Evolutionary conservation across 768 basidiomycete species (phyloP), one percentile per base, ranked within the genome.

Genomic region (Pholiota microspora): DNA sequence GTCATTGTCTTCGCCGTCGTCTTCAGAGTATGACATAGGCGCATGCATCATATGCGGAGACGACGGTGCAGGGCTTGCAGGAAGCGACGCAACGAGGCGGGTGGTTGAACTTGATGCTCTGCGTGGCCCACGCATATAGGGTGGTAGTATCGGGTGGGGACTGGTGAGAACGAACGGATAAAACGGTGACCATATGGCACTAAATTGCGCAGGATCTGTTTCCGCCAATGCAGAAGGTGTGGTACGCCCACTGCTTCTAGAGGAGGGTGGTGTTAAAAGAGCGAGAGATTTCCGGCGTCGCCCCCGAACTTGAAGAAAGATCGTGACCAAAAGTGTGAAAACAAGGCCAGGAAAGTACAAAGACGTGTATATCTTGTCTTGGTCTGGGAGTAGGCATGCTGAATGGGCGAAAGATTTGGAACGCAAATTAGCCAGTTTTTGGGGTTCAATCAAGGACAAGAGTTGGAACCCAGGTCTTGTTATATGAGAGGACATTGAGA

Each of bases 381-480:
- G 85, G 60, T 90, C 81, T 0, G 94, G 94, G n/a, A 96, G 77
- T 62, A 83, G 71, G 68, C 94, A 97, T 0, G 84, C 79, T n/a
- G 70, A 68, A 59, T 92, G 86, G 21, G 80, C 78, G 55, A 85
- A 77, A 0, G 85, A 82, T 21, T 53, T 55, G 27, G 70, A 65
- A 23, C 69, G 56, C 0, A 64, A 56, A 7, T 69, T 59, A 3
- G 75, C 69, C 12, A 75, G 57, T 21, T 66, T 59, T 7, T 59
- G 57, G 4, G 78, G 74, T 31, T 77, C 72, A 7, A 76, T 64
- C 28, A 84, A 68, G 0, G 92, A 88, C 27, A 97, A 75, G 5
- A 97, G 81, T 58, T 95, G 92, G 68, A 95, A 90, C 2, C 94
- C 94, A 2, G 94, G 91, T 29, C 76, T 72, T 21, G 75, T 75